Base-by-base conservation (phyloP, 306 rosid genomes). In the Lathyrus aphaca region DNA sequence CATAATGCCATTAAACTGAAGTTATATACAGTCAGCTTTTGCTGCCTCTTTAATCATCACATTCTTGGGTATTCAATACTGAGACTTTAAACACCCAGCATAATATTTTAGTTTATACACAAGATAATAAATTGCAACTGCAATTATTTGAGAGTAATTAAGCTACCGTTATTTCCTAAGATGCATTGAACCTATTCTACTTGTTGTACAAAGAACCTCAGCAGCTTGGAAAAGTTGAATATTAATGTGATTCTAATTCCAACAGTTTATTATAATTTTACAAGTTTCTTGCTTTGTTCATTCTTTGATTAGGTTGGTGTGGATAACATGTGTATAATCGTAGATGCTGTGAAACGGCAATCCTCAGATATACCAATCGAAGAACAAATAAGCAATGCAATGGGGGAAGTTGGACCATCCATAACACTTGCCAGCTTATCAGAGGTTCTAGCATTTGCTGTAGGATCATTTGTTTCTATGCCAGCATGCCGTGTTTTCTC, bases 401-500 rank as follows among this genome's bases (percentile, higher is more conserved):
- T 93, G 64, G 97, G 82, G 74, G 96, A 90, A 79, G 98, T 93
- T 82, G 98, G 98, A 60, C 98, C 98, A 35, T 93, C 98, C 69
- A 88, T 90, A 68, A 86, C 98, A 13, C 82, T 93, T 43, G 98
- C 98, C 67, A 88, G 98, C 81, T 72, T 90, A 66, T 88, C 96
- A 1, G 98, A 93, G 91, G 68, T 93, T 82, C 75, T 93, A 70
- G 98, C 98, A 69, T 93, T 90, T 86, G 96, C 98, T 9, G 96
- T 93, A 64, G 98, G 98, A 72, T 71, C 91, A 70, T 90, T 93
- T 55, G 85, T 93, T 82, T 78, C 97, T 48, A 93, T 93, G 98
- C 98, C 98, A 55, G 98, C 98, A 57, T 93, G 98, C 73, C 97
- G 96, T 75, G 94, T 93, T 80, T 93, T 93, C 82, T 93, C 98